These are phyloP conservation scores for Picocystis sp. DNA, from an alignment of 163 green algal species.

Conservation along the genomic window DNA sequence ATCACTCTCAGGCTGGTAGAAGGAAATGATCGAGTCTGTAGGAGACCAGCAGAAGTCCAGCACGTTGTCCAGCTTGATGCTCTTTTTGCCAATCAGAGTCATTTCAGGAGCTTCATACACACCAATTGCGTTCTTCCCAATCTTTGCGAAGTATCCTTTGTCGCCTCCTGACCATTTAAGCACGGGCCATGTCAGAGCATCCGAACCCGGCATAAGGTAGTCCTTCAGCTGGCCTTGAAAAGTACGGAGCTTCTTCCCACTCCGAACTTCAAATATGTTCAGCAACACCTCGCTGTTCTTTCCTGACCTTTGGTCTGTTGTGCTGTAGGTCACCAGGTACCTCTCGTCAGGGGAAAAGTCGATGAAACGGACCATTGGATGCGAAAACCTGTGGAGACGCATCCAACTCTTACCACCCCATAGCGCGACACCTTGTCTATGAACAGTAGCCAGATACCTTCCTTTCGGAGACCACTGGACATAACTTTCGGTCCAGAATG, in stretches of 20 bases:
- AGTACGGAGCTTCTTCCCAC: conserved; percentile 59
- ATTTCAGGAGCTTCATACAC: conserved; percentile 81
- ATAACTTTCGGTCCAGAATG: conserved; percentile 84
- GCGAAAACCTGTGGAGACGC: conserved; percentile 46
- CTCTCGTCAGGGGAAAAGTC: conserved; percentile 75
- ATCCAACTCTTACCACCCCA: conserved; percentile 70
- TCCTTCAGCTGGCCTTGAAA: conserved; percentile 64
- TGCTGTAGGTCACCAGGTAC: conserved; percentile 69
- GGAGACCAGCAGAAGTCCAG: conserved; percentile 85
- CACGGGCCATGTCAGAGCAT: conserved; percentile 51
- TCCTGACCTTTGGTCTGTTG: conserved; percentile 1
- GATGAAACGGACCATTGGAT: conserved; percentile 45
- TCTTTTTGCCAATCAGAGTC: conserved; percentile 82
- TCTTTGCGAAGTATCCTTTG: conserved; percentile 42
- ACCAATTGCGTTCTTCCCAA: conserved; percentile 42
- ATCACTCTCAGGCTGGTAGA: conserved; percentile 59
- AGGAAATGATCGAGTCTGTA: conserved; percentile 55
- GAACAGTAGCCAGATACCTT: conserved; percentile 41
- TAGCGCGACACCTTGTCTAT: conserved; percentile 64
- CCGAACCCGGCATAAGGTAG: neutral
- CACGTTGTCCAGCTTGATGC: conserved; percentile 67
- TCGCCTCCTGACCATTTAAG: conserved; percentile 69
- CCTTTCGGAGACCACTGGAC: conserved; percentile 80
- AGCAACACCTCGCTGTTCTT: conserved; percentile 27
- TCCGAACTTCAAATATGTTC: conserved; percentile 64